Conservation (phyloP, 192 early-diverging fungal species). For the Coemansia sp. region DNA sequence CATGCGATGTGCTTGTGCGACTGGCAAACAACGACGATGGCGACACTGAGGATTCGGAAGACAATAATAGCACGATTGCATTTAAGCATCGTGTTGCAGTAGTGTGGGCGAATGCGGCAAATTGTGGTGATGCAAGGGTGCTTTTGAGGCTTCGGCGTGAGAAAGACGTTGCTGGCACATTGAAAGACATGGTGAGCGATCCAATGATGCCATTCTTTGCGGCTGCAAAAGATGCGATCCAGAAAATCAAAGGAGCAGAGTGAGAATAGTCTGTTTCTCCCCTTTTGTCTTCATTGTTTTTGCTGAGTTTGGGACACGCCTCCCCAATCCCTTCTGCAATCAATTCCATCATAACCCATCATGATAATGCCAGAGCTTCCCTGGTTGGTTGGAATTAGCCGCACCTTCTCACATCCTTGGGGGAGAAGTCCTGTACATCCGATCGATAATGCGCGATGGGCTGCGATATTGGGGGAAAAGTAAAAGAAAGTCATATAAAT, state of each 20-base stretch:
- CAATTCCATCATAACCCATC: neutral
- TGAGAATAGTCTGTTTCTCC: neutral
- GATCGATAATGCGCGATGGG: neutral
- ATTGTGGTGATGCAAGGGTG: slow-evolving; percentile 29
- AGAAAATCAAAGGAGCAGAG: neutral
- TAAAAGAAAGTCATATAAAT: neutral
- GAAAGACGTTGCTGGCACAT: neutral
- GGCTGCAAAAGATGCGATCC: slow-evolving; percentile 28
- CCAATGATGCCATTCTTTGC: slow-evolving; percentile 14
- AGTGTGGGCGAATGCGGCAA: slow-evolving; percentile 39
- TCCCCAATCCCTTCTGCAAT: neutral
- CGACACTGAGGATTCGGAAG: neutral
- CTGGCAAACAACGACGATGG: slow-evolving; percentile 4
- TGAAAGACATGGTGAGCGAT: slow-evolving; percentile 29
- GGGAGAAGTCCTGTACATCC: neutral
- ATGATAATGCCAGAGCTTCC: neutral
- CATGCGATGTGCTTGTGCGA: slow-evolving; percentile 19
- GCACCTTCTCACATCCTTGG: neutral
- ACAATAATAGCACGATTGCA: neutral
- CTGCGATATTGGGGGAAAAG: neutral
- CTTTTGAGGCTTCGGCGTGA: neutral
- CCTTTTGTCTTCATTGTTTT: neutral
- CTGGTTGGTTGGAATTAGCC: slow-evolving; percentile 3
- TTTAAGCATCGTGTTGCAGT: slow-evolving; percentile 44
- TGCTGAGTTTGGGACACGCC: no score